Evolutionary conservation across 345 rosid species (phyloP), one percentile per base, ranked within the genome.

Genomic region (Populus ilicifolia): DNA sequence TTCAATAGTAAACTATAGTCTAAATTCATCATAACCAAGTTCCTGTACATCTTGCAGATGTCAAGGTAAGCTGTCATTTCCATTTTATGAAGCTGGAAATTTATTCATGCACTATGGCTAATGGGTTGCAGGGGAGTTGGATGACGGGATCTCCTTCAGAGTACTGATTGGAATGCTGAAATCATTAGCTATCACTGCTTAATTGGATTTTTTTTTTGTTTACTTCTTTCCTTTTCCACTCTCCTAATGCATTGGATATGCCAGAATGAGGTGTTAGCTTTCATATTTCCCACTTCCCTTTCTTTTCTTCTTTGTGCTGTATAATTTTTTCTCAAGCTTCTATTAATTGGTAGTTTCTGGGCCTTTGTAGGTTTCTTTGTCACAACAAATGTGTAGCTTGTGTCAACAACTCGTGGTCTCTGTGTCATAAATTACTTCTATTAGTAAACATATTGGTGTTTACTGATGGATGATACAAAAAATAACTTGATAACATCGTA

Each of bases 41-140:
- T 35, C 18, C 13, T 29, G 35, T 82, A 84, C 82, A 3, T 83
- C 83, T 85, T 90, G 96, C 97, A 96, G 99, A 84, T 88, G 88
- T 78, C 98, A 88, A 88, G 99, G 99, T 93, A 91, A 87, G 89
- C 84, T 69, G 76, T 80, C 78, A n/a, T 74, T 69, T 82, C 80
- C 71, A 75, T 70, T 68, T 71, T 78, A 67, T 76, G 70, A 50
- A 75, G 76, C 69, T 81, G 50, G 71, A 74, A 82, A 70, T 78
- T 50, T 64, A 29, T 59, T 64, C 80, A 79, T 76, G 46, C 59
- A 18, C 54, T 54, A 68, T 77, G 81, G 63, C 77, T 73, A 76
- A 65, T 74, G 80, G 29, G 27, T 56, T 56, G 27, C 63, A 59
- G 63, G 63, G 63, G 63, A n/a, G 63, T 56, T 56, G 27, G 1